Evolutionary conservation across 164 flowering plant species (phyloP).

Genomic region (Nymphaea colorata): DNA sequence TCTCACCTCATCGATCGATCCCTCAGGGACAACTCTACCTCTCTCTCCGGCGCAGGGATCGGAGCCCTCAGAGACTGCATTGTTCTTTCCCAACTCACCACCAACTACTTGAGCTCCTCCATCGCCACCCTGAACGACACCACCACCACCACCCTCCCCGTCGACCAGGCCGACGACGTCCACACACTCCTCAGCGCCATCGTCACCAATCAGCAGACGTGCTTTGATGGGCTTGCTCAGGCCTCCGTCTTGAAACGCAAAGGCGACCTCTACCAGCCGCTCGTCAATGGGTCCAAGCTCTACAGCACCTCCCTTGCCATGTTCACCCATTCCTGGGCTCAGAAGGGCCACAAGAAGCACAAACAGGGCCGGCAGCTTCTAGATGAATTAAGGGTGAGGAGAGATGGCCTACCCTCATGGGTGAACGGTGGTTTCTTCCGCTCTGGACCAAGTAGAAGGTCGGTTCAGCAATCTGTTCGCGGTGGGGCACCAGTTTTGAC

Average conservation of each 20-base stretch:
- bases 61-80: slow-evolving; percentile 24
- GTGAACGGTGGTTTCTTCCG: too few relatives aligned
- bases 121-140: slow-evolving; percentile 10
- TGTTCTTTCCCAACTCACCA: slow-evolving; percentile 14
- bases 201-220: slow-evolving; percentile 25
- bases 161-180: slow-evolving; percentile 13
- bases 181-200: slow-evolving; percentile 26
- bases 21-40: slow-evolving; percentile 4
- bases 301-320: slow-evolving; percentile 18
- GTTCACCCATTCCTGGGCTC: slow-evolving; percentile 15
- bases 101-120: slow-evolving; percentile 15
- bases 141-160: background rate
- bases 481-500: too few relatives aligned
- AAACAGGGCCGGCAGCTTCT: too few relatives aligned
- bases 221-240: slow-evolving; percentile 16
- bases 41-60: slow-evolving; percentile 6
- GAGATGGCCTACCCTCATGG: too few relatives aligned
- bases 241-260: slow-evolving; percentile 4
- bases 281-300: slow-evolving; percentile 10
- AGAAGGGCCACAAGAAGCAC: background rate
- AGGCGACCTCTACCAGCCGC: slow-evolving; percentile 10
- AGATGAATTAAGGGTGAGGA: too few relatives aligned
- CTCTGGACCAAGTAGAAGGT: too few relatives aligned
- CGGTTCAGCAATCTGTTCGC: too few relatives aligned
- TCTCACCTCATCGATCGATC: slow-evolving; percentile 3